Evolutionary conservation across 2,329 filamentous ascomycete species (phyloP).

Genomic region (Purpureocillium takamizusanense): DNA sequence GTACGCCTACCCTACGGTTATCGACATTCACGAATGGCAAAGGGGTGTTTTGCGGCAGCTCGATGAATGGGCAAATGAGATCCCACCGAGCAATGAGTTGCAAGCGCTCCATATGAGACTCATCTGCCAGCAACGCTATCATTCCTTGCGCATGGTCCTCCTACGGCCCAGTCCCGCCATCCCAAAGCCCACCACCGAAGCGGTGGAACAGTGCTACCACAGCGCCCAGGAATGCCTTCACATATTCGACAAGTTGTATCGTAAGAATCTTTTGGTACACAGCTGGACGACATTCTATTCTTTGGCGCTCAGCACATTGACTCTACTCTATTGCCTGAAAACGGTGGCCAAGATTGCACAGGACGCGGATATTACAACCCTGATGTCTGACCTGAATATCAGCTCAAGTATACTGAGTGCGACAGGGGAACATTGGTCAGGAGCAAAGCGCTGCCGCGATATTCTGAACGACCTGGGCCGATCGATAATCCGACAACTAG

Average conservation of each 20-base stretch:
- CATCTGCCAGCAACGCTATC: conserved; percentile 35
- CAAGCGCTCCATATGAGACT: conserved; percentile 14
- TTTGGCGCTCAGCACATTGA: conserved; percentile 36
- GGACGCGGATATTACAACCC: conserved; percentile 23
- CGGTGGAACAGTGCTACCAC: conserved; percentile 30
- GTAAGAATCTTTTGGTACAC: conserved; percentile 32
- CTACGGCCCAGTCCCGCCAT: conserved; percentile 43
- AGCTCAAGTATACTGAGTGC: conserved; percentile 39
- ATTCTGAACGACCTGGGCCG: conserved; percentile 29
- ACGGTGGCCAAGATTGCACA: conserved; percentile 30
- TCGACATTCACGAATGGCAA: conserved; percentile 37
- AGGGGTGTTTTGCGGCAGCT: conserved; percentile 28
- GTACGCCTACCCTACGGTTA: conserved; percentile 38
- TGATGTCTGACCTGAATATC: conserved; percentile 31
- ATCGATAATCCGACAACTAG: conserved; percentile 14
- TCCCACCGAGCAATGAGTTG: conserved; percentile 16
- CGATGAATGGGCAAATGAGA: conserved; percentile 27
- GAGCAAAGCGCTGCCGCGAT: conserved; percentile 36
- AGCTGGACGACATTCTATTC: conserved; percentile 40
- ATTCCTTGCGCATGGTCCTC: conserved; percentile 38
- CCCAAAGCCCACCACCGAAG: conserved; percentile 31
- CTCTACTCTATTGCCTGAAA: conserved; percentile 42
- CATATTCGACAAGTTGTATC: conserved; percentile 33
- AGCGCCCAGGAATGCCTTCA: conserved; percentile 31
- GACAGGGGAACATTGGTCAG: conserved; percentile 41